A percentile compares a stretch with the other conserved stretches of the same genome.
Conservation (phyloP, 768 basidiomycete species). For the Amyloporia xantha region DNA sequence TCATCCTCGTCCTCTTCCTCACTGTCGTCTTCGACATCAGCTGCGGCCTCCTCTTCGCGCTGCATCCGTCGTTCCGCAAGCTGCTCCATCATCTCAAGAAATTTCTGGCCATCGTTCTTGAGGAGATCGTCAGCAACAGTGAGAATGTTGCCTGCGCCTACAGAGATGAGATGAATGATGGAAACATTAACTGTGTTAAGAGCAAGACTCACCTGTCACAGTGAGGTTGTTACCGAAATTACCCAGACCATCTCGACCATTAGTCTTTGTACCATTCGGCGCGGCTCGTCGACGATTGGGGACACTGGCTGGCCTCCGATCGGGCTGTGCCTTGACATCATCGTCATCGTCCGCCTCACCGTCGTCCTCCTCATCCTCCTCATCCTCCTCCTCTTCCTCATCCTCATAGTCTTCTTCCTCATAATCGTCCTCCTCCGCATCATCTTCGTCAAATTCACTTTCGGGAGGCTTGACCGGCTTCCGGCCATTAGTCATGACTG, state of each 20-base stretch:
- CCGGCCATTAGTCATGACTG: conserved; percentile 29
- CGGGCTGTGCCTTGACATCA: conserved; percentile 20
- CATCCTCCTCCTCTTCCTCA: conserved; percentile 66
- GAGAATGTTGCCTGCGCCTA: conserved; percentile 87
- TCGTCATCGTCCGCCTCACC: conserved; percentile 33
- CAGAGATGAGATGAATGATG: conserved; percentile 18
- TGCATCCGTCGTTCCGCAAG: conserved; percentile 91
- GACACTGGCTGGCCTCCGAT: conserved; percentile 18
- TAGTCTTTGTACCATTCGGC: conserved; percentile 38
- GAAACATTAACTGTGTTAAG: conserved; percentile 10
- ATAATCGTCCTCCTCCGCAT: conserved; percentile 51
- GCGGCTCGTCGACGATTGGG: conserved; percentile 22
- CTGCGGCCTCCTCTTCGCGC: conserved; percentile 66
- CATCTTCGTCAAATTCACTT: conserved; percentile 63
- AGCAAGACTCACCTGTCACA: conserved; percentile 56
- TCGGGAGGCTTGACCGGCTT: conserved; percentile 46
- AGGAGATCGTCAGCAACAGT: conserved; percentile 98
- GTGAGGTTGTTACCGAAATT: conserved; percentile 79
- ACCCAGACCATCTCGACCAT: conserved; percentile 61
- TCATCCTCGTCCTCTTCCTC: conserved; percentile 47
- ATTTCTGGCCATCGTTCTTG: conserved; percentile 98
- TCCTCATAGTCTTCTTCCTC: conserved; percentile 56
- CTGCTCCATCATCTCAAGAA: conserved; percentile 99
- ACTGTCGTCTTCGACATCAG: conserved; percentile 38
- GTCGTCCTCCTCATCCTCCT: conserved; percentile 60